Percentiles rank a stretch among this genome's conserved stretches.
These are phyloP conservation scores for Penicillium coffeae DNA, from an alignment of 495 filamentous ascomycete species.

Conservation along the genomic window DNA sequence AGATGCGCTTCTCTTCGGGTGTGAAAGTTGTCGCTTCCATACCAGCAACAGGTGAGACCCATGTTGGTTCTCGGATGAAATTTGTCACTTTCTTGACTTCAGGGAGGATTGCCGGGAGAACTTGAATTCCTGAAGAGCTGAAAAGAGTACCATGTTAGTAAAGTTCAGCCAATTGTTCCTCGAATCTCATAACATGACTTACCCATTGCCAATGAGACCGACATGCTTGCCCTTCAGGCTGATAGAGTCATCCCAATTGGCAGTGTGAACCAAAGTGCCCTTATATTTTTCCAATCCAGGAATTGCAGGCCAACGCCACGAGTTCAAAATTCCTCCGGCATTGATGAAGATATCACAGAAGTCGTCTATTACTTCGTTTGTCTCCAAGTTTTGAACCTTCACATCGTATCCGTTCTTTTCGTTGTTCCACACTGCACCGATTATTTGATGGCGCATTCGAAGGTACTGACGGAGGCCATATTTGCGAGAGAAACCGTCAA, in stretches of 20 bases:
- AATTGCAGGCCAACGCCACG: slow-evolving; percentile 14
- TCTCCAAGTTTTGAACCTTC: slow-evolving; percentile 24
- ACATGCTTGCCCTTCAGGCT: slow-evolving; percentile 45
- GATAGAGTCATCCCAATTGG: slow-evolving; percentile 38
- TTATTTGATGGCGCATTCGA: slow-evolving; percentile 30
- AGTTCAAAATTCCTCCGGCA: neutral
- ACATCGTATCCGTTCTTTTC: slow-evolving; percentile 42
- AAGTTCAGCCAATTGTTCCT: too few relatives aligned
- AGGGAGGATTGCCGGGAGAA: slow-evolving; percentile 25
- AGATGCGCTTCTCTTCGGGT: neutral
- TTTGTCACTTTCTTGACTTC: neutral
- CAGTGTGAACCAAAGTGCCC: slow-evolving; percentile 48
- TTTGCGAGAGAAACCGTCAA: neutral
- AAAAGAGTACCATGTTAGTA: too few relatives aligned
- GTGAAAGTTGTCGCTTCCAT: neutral
- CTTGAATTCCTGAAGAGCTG: slow-evolving; percentile 25
- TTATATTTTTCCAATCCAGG: slow-evolving; percentile 43
- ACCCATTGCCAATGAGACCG: slow-evolving; percentile 48
- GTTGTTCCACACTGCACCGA: slow-evolving; percentile 48
- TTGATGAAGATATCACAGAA: neutral
- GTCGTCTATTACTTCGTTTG: slow-evolving; percentile 11
- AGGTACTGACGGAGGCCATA: neutral
- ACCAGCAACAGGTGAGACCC: neutral
- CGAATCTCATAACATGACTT: too few relatives aligned
- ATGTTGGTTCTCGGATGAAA: neutral